Evolutionary conservation across 2,329 filamentous ascomycete genomes (phyloP).

Genomic region (Didymella exigua): DNA sequence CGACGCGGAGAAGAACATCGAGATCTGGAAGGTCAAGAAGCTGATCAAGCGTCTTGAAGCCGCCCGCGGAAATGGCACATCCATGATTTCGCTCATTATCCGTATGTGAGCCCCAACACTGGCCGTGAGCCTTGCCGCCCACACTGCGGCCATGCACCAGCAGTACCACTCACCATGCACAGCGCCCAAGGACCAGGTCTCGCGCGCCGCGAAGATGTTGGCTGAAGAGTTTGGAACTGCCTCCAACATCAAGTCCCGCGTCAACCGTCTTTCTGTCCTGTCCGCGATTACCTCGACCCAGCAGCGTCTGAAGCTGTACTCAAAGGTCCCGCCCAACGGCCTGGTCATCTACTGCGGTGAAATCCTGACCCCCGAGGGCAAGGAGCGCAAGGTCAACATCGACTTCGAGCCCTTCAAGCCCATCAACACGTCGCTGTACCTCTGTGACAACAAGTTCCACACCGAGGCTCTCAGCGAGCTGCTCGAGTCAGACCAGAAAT

Average conservation of each 20-base stretch:
- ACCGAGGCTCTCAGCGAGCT: constrained; percentile 96
- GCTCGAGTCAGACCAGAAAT: constrained; percentile 98
- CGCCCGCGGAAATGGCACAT: constrained; percentile 96
- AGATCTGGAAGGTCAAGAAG: constrained; percentile 99
- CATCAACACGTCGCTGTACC: constrained; percentile 98
- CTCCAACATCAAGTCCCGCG: constrained; percentile 99
- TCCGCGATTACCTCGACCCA: constrained; percentile 99
- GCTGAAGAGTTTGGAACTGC: constrained; percentile 99
- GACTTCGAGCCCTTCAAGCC: constrained; percentile 99
- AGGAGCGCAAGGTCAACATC: constrained; percentile 99
- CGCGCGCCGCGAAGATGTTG: constrained; percentile 97
- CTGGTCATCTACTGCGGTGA: constrained; percentile 99
- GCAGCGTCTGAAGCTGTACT: constrained; percentile 98
- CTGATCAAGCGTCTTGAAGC: constrained; percentile 98
- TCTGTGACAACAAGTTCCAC: constrained; percentile 99
- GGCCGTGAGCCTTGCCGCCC: constrained; percentile 2
- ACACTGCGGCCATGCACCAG: neutral
- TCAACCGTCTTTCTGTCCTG: constrained; percentile 96
- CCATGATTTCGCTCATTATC: constrained; percentile 99
- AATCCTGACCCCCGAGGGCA: constrained; percentile 98
- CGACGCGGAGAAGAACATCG: constrained; percentile 97
- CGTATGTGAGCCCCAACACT: constrained; percentile 63
- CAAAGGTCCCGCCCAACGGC: constrained; percentile 97
- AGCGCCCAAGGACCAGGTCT: constrained; percentile 98
- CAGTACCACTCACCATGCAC: constrained; percentile 33